A percentile compares a stretch with the other conserved stretches of the same genome.
phyloP scores from a whole-genome alignment of 2,329 filamentous ascomycete genomes.

The Penicillium freii region DNA sequence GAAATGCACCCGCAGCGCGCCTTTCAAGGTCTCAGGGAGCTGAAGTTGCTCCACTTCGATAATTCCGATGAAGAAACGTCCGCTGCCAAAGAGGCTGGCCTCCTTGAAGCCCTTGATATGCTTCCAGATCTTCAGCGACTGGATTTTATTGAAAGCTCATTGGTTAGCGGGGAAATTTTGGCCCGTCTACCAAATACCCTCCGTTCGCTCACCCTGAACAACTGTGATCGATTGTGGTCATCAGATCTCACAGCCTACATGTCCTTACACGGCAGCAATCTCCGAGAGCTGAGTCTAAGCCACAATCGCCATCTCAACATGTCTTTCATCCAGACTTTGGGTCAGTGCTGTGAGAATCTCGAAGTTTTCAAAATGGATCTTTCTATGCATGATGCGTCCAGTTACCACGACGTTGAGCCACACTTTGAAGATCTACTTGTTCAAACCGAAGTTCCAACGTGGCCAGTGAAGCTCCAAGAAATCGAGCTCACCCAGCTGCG shows the following conservation, averaged over 20 bases:
- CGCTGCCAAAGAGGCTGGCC: slow-evolving; percentile 28
- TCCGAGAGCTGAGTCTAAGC: slow-evolving; percentile 67
- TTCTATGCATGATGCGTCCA: slow-evolving; percentile 70
- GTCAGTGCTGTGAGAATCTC: slow-evolving; percentile 66
- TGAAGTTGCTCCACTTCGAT: slow-evolving; percentile 40
- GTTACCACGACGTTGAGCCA: slow-evolving; percentile 69
- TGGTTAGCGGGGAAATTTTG: slow-evolving; percentile 68
- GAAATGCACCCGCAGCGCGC: slow-evolving; percentile 53
- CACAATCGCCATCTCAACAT: slow-evolving; percentile 79
- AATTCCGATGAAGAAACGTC: slow-evolving; percentile 45
- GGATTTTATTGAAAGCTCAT: slow-evolving; percentile 70
- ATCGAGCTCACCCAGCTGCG: slow-evolving; percentile 76
- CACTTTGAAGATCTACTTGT: slow-evolving; percentile 67
- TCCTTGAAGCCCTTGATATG: slow-evolving; percentile 51
- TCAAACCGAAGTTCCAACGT: slow-evolving; percentile 63
- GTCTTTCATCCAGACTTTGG: slow-evolving; percentile 68
- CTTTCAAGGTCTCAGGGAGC: slow-evolving; percentile 48
- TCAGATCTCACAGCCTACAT: slow-evolving; percentile 66
- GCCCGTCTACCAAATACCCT: slow-evolving; percentile 65
- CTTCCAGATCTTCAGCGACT: slow-evolving; percentile 67
- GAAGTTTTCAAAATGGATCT: slow-evolving; percentile 73
- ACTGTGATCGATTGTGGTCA: slow-evolving; percentile 73
- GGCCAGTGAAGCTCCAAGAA: slow-evolving; percentile 69
- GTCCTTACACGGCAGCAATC: slow-evolving; percentile 61
- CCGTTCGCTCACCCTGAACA: slow-evolving; percentile 68